Conservation (phyloP, 352 stramenopile species). For the Phytopythium kandeliae region DNA sequence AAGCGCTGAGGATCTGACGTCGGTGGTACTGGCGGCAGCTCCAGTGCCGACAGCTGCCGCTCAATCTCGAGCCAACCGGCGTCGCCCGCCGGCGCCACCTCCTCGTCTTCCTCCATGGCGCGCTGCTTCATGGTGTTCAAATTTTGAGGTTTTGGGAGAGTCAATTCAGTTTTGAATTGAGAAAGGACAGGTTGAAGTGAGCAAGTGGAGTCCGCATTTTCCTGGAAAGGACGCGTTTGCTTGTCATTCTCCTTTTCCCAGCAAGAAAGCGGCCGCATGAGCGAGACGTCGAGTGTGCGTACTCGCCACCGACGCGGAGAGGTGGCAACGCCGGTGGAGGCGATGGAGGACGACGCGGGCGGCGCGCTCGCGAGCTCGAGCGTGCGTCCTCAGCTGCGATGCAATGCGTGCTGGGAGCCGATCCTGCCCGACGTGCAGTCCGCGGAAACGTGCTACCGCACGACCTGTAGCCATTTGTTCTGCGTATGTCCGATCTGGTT, state of each 20-base stretch:
- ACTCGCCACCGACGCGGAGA: conserved; percentile 28
- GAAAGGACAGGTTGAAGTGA: conserved; percentile 36
- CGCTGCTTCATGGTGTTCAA: no score
- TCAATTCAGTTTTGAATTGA: conserved; percentile 22
- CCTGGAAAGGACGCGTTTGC: background rate
- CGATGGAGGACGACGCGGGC: conserved; percentile 39
- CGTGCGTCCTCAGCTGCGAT: conserved; percentile 60
- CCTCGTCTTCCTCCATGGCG: conserved; percentile 4
- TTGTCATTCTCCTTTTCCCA: conserved; percentile 4
- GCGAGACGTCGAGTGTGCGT: conserved; percentile 61
- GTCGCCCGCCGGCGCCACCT: background rate
- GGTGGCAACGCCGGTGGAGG: conserved; percentile 25
- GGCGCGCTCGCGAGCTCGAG: conserved; percentile 10
- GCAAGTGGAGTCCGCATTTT: conserved; percentile 7
- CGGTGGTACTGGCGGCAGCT: conserved; percentile 58
- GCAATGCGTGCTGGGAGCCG: conserved; percentile 73
- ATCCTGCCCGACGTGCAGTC: conserved; percentile 56
- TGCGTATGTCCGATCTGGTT: conserved; percentile 22
- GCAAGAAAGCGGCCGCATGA: conserved; percentile 66
- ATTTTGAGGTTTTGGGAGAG: no score
- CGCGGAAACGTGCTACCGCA: conserved; percentile 76
- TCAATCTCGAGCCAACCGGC: conserved; percentile 55
- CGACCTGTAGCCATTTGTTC: conserved; percentile 70
- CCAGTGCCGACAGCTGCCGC: conserved; percentile 36
- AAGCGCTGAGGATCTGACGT: conserved; percentile 71